Percentiles rank a stretch among this genome's conserved stretches.
phyloP scores from a whole-genome alignment of 2,329 filamentous ascomycete species.

The Dactylonectria estremocensis region DNA sequence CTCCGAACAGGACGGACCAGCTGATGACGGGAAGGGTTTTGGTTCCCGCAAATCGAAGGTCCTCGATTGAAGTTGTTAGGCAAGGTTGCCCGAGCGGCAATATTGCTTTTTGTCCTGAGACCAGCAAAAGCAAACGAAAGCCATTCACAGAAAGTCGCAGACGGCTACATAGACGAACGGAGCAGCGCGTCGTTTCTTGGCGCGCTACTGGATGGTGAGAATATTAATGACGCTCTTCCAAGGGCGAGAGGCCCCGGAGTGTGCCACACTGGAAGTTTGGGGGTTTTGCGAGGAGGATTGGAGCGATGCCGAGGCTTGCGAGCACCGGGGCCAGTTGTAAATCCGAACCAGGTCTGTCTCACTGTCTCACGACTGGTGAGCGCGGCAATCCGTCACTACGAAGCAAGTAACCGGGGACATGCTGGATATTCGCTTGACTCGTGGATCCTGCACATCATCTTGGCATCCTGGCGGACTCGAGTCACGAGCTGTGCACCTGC shows the following conservation, averaged over 20 bases:
- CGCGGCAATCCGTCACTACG: slow-evolving; percentile 19
- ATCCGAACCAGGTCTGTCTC: slow-evolving; percentile 11
- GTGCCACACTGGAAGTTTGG: slow-evolving; percentile 12
- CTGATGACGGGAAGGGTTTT: slow-evolving; percentile 31
- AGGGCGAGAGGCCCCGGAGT: slow-evolving; percentile 11
- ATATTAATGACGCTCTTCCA: background rate
- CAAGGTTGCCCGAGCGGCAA: slow-evolving; percentile 5
- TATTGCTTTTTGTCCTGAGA: slow-evolving; percentile 16
- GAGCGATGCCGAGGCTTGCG: slow-evolving; percentile 3
- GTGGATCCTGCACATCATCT: slow-evolving; percentile 55
- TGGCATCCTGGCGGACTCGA: slow-evolving; percentile 42
- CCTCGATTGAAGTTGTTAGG: slow-evolving; percentile 2
- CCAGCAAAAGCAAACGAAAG: slow-evolving; percentile 14
- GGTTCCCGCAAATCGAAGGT: background rate
- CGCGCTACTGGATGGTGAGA: slow-evolving; percentile 14
- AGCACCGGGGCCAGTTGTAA: slow-evolving; percentile 14
- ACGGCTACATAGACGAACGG: background rate
- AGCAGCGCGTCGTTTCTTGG: slow-evolving; percentile 21
- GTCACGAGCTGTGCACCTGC: slow-evolving; percentile 45
- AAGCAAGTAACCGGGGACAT: slow-evolving; percentile 25
- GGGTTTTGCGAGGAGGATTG: background rate
- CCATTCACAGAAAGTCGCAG: slow-evolving; percentile 1
- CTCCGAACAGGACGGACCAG: slow-evolving; percentile 31
- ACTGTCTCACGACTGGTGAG: slow-evolving; percentile 19
- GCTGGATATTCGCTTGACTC: slow-evolving; percentile 52